Conservation (phyloP, 1,139 yeast species). For the Kurtzmaniella quercitrusa region DNA sequence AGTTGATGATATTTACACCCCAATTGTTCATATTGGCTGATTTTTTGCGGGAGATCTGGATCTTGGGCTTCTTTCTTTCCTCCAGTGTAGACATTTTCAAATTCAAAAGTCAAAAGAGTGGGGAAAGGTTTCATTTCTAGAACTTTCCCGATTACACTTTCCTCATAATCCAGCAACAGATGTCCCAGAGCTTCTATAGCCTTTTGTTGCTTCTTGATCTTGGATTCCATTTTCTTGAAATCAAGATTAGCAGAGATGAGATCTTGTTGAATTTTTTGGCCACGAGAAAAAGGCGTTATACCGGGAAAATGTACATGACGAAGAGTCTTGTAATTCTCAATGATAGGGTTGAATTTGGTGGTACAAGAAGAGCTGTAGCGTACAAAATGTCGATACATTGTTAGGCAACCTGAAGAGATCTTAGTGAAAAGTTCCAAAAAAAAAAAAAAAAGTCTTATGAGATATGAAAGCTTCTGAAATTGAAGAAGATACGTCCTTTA, state of each 20-base stretch:
- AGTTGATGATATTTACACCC: constrained; percentile 61
- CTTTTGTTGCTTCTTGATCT: constrained; percentile 36
- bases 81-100: constrained; percentile 81
- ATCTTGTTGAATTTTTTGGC: constrained; percentile 57
- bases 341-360: constrained; percentile 26
- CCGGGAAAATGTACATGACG: constrained; percentile 64
- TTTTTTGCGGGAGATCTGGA: constrained; percentile 28
- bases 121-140: constrained; percentile 57
- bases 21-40: constrained; percentile 34
- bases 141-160: constrained; percentile 38
- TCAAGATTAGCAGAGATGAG: constrained; percentile 62
- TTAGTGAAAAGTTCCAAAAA: not conserved
- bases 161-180: constrained; percentile 43
- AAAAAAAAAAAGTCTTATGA: not conserved
- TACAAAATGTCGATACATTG: not conserved
- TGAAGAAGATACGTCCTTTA: too few relatives aligned
- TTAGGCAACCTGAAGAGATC: too few relatives aligned
- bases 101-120: constrained; percentile 71
- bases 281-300: constrained; percentile 51
- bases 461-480: not conserved
- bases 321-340: constrained; percentile 34
- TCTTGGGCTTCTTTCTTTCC: constrained; percentile 71
- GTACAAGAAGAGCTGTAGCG: constrained; percentile 10
- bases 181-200: constrained; percentile 38
- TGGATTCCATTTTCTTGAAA: constrained; percentile 51